Percentiles rank a stretch among this genome's conserved stretches.
phyloP scores from a whole-genome alignment of 495 filamentous ascomycete species.

The Talaromyces borbonicus region DNA sequence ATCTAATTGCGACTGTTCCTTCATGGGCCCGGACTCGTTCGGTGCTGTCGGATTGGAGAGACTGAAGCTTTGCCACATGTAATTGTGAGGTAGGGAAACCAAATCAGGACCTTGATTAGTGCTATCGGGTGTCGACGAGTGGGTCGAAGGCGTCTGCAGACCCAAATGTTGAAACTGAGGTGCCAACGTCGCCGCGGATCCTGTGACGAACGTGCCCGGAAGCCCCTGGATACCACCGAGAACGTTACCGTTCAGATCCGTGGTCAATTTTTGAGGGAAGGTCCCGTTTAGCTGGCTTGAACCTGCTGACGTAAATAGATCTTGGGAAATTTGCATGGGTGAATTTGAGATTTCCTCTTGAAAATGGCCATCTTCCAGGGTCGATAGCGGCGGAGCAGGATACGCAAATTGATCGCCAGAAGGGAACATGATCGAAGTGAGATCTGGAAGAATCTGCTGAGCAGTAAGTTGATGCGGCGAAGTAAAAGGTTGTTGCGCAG shows the following conservation, averaged over 20 bases:
- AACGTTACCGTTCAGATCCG: not conserved
- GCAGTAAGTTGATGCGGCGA: conserved; percentile 28
- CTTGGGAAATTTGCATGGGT: conserved; percentile 3
- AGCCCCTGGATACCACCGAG: not conserved
- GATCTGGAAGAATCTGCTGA: conserved; percentile 48
- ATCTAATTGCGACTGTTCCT: conserved; percentile 13
- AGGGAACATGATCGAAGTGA: conserved; percentile 87
- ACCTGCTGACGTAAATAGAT: not conserved
- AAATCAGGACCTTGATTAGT: conserved; percentile 35
- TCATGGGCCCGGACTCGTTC: conserved; percentile 11
- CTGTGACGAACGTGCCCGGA: not conserved
- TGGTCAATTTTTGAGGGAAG: not conserved
- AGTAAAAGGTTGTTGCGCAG: conserved; percentile 19
- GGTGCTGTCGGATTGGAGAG: conserved; percentile 21
- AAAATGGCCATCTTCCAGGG: conserved; percentile 45
- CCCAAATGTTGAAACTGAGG: conserved; percentile 5
- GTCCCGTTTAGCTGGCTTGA: not conserved
- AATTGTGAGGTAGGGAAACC: conserved; percentile 38
- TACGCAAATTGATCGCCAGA: conserved; percentile 86
- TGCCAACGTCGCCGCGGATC: not conserved
- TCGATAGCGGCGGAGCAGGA: conserved; percentile 71
- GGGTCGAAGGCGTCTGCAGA: not conserved
- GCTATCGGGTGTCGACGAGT: conserved; percentile 16
- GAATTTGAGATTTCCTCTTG: conserved; percentile 5
- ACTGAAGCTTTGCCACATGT: conserved; percentile 35